Base-by-base conservation (phyloP, 2,329 filamentous ascomycete genomes). In the Trichoderma citrinoviride region DNA sequence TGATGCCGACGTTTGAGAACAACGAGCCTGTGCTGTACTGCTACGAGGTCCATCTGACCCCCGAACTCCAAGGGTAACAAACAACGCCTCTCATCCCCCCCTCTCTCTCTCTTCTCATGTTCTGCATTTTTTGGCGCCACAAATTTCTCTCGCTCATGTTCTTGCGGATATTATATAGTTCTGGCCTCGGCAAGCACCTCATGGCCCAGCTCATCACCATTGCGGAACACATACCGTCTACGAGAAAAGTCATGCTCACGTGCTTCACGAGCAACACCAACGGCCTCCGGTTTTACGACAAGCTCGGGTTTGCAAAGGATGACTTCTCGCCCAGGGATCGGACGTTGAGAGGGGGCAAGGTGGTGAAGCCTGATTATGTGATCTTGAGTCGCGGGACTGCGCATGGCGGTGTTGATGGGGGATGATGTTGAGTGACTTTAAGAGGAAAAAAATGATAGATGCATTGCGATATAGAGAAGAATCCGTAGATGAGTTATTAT, bases 31-130 rank as follows among this genome's bases (percentile, higher is more conserved):
- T 93, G 2, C 73, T 92, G 21, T 94, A 93, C 75, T 88, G 90
- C 74, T 94, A 93, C 73, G 90, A 94, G 76, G 86, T 94, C 41
- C 90, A 94, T 72, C 81, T 93, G 3, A 76, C 79, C 43, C 76
- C 81, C 1, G 76, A 79, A 1, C 73, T 90, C 5, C 83, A 85
- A 69, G 82, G 87, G 78, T 85, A 74, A 67, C 3, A n/a, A n/a
- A n/a, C n/a, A n/a, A n/a, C n/a, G n/a, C n/a, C 17, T 47, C 57
- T 55, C 23, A n/a, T 56, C 55, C 19, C 14, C 43, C 23, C 37
- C 55, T n/a, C 1, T 15, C 4, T 12, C 15, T 43, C 27, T 12
- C 19, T 10, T 19, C 3, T 12, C 5, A n/a, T 10, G 19, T 23
- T 12, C 21, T 14, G 27, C 47, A 49, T 21, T 23, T 19, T 4